These are phyloP conservation scores for Lepidium aucheri DNA, from an alignment of 345 rosid genomes.

Conservation along the genomic window DNA sequence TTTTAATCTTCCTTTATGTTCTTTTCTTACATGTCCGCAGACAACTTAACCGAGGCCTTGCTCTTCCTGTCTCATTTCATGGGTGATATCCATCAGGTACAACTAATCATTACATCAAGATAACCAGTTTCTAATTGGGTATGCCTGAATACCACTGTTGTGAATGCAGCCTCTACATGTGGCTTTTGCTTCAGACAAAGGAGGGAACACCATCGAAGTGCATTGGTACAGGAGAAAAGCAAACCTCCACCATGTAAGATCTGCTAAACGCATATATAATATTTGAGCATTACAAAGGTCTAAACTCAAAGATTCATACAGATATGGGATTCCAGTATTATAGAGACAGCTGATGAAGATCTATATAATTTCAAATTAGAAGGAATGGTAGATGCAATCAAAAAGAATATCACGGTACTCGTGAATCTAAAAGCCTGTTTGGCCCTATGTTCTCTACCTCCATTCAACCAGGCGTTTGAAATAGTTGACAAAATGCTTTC, in stretches of 20 bases:
- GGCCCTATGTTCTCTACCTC: neutral
- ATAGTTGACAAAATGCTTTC: neutral
- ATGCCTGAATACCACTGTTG: neutral
- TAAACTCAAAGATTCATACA: constrained; percentile 18
- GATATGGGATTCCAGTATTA: constrained; percentile 77
- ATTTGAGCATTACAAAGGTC: neutral
- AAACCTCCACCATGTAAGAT: constrained; percentile 77
- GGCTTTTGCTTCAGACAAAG: constrained; percentile 63
- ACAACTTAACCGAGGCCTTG: constrained; percentile 88
- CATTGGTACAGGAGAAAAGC: constrained; percentile 75
- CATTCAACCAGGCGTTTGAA: neutral
- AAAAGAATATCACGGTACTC: constrained; percentile 58
- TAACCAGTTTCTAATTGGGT: neutral
- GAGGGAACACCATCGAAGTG: constrained; percentile 77
- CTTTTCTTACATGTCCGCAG: constrained; percentile 25
- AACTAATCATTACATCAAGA: neutral
- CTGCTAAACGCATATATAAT: neutral
- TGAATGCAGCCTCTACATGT: constrained; percentile 70
- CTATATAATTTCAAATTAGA: constrained; percentile 42
- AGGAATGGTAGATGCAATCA: constrained; percentile 51
- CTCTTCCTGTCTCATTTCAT: constrained; percentile 79
- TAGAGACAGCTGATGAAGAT: constrained; percentile 57
- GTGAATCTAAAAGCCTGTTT: neutral
- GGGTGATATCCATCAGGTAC: constrained; percentile 92
- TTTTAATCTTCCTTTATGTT: neutral